These are phyloP conservation scores for Seiridium unicorne DNA, from an alignment of 2,329 filamentous ascomycete genomes.

Conservation along the genomic window DNA sequence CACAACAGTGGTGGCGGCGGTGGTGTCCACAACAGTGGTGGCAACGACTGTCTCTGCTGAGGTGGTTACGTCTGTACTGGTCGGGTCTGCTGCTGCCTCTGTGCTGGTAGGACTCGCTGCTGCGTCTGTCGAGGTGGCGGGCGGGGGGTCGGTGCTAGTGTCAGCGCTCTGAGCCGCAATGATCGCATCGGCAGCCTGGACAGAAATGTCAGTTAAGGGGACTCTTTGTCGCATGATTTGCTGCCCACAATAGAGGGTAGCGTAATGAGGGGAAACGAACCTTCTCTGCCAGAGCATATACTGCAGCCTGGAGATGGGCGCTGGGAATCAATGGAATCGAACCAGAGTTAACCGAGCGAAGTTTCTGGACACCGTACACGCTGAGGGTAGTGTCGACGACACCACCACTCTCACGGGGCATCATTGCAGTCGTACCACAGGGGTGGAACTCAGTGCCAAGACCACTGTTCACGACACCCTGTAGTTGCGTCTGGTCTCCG, in stretches of 20 bases:
- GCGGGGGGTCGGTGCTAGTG: not conserved
- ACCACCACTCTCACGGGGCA: constrained; percentile 39
- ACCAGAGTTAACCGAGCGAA: constrained; percentile 14
- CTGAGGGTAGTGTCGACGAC: constrained; percentile 35
- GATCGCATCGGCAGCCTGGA: not conserved
- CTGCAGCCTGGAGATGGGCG: constrained; percentile 7
- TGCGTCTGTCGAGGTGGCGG: not conserved
- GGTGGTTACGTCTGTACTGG: not conserved
- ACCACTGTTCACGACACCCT: constrained; percentile 23
- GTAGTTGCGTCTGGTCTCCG: constrained; percentile 14
- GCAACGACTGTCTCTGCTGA: not conserved
- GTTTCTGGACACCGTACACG: constrained; percentile 13
- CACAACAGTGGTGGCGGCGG: too few relatives aligned
- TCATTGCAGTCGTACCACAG: constrained; percentile 33
- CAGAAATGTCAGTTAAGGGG: not conserved
- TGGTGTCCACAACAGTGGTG: not conserved
- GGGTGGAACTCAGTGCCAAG: constrained; percentile 14
- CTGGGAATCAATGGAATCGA: constrained; percentile 10
- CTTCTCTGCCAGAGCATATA: constrained; percentile 14
- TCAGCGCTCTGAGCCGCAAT: not conserved
- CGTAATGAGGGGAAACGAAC: constrained; percentile 5
- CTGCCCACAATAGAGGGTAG: not conserved
- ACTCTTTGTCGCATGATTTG: too few relatives aligned
- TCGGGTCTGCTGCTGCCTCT: not conserved
- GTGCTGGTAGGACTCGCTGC: not conserved